Conservation (phyloP, 2,329 filamentous ascomycete species). For the Aspergillus neoniger region DNA sequence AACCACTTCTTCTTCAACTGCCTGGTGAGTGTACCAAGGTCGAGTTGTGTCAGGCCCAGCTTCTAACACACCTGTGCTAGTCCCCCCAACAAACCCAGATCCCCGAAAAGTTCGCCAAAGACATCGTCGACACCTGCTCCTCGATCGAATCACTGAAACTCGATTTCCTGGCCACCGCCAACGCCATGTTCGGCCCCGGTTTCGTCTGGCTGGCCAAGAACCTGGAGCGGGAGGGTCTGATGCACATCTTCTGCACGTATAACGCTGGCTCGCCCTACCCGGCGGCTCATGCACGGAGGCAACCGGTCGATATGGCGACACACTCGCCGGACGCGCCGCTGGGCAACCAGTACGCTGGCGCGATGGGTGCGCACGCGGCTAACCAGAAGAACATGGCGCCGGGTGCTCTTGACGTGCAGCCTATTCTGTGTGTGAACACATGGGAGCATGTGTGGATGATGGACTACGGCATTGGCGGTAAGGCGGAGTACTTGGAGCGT, state of each 20-base stretch:
- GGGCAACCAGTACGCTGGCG: slow-evolving; percentile 39
- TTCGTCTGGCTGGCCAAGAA: slow-evolving; percentile 90
- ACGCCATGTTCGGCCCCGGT: slow-evolving; percentile 92
- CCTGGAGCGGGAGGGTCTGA: slow-evolving; percentile 48
- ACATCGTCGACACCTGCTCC: slow-evolving; percentile 73
- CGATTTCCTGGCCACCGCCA: slow-evolving; percentile 78
- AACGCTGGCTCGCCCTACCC: slow-evolving; percentile 86
- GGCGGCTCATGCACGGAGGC: slow-evolving; percentile 76
- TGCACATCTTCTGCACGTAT: slow-evolving; percentile 82
- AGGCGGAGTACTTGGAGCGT: slow-evolving; percentile 70
- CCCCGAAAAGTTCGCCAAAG: slow-evolving; percentile 56
- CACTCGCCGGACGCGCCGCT: slow-evolving; percentile 36
- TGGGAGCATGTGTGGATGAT: slow-evolving; percentile 94
- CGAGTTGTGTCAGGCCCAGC: background rate
- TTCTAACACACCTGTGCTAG: slow-evolving; percentile 17
- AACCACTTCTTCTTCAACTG: slow-evolving; percentile 62
- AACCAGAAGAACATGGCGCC: slow-evolving; percentile 42
- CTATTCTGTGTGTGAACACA: slow-evolving; percentile 87
- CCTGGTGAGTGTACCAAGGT: slow-evolving; percentile 36
- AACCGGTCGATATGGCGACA: slow-evolving; percentile 53
- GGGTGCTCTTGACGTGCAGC: slow-evolving; percentile 59
- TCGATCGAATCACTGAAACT: slow-evolving; percentile 78
- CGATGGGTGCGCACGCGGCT: slow-evolving; percentile 36
- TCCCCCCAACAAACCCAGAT: slow-evolving; percentile 53
- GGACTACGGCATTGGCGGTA: slow-evolving; percentile 77